Evolutionary conservation across 2,329 filamentous ascomycete genomes (phyloP), one percentile per base, ranked within the genome.

Genomic region (Botrytis pseudocinerea): DNA sequence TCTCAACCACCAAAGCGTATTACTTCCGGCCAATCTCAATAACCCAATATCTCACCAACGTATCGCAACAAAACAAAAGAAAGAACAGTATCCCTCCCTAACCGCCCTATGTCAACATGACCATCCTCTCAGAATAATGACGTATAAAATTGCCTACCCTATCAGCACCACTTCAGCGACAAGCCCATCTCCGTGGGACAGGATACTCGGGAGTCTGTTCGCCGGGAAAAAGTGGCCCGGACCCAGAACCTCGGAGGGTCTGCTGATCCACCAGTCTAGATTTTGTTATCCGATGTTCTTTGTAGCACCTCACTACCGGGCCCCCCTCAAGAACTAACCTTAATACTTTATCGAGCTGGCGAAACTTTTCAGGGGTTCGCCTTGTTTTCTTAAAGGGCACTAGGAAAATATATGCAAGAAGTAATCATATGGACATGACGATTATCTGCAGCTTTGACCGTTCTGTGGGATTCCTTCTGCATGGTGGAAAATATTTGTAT

Each of bases 231-330:
- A 28, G 64, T 38, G 35, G 25, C 48, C 66, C n/a, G 66, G 40
- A 22, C 51, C 66, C 42, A 40, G 44, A 69, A n/a, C 40, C 51
- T 60, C 38, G 66, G n/a, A 25, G 65, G 38, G 66, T 69, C 51
- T 69, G 66, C 66, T 69, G 66, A 69, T 69, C 22, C 51, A 59
- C 16, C 22, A 69, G 51, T 59, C 51, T 69, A 69, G 54, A 69
- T 42, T 42, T 16, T 38, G 35, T 28, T 28, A 57, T 48, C 64
- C 46, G 48, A 68, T 68, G 51, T 12, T 44, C 28, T n/a, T 60
- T 14, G 51, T 69, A 48, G 32, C 16, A 66, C 64, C 2, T 28
- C 1, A 42, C 48, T 18, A 40, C 25, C 38, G 32, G 64, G 35
- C 16, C 46, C 14, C 14, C 14, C 40, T 14, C 20, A 68, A 54